phyloP scores from a whole-genome alignment of 2,329 filamentous ascomycete species.

The Xylariaceae sp. region DNA sequence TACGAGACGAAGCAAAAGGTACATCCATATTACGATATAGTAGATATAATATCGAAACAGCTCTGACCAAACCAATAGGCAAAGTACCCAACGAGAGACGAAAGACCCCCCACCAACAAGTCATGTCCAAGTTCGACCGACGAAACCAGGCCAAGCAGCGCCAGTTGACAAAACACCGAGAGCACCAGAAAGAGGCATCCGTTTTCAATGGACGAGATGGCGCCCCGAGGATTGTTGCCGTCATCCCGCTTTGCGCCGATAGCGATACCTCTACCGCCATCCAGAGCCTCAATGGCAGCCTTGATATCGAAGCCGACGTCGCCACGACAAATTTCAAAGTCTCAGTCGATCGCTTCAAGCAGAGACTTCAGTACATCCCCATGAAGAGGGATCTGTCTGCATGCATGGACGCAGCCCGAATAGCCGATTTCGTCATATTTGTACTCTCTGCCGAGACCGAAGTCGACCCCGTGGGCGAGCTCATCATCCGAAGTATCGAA shows the following conservation, averaged over 20 bases:
- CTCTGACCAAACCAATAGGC: slow-evolving; percentile 46
- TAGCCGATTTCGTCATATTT: slow-evolving; percentile 88
- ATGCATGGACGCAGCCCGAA: slow-evolving; percentile 78
- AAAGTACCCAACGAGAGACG: slow-evolving; percentile 78
- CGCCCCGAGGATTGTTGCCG: slow-evolving; percentile 80
- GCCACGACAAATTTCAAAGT: slow-evolving; percentile 59
- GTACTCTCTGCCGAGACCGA: slow-evolving; percentile 78
- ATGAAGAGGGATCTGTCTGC: slow-evolving; percentile 68
- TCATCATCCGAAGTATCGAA: slow-evolving; percentile 81
- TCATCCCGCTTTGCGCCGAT: slow-evolving; percentile 77
- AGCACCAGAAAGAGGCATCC: slow-evolving; percentile 72
- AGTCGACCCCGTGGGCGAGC: slow-evolving; percentile 78
- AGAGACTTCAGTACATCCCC: slow-evolving; percentile 83
- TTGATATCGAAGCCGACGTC: slow-evolving; percentile 70
- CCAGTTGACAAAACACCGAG: slow-evolving; percentile 76
- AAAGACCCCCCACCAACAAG: slow-evolving; percentile 89
- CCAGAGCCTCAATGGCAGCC: slow-evolving; percentile 66
- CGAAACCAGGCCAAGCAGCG: slow-evolving; percentile 93
- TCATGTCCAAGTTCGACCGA: slow-evolving; percentile 96
- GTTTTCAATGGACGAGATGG: slow-evolving; percentile 85
- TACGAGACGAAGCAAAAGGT: slow-evolving; percentile 87
- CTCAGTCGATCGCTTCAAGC: slow-evolving; percentile 86
- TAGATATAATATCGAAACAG: not conserved
- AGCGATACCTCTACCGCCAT: slow-evolving; percentile 66
- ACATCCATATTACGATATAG: slow-evolving; percentile 14